Evolutionary conservation across 179 eudicot species (phyloP), one percentile per base, ranked within the genome.

Genomic region (Pouteria campechiana): DNA sequence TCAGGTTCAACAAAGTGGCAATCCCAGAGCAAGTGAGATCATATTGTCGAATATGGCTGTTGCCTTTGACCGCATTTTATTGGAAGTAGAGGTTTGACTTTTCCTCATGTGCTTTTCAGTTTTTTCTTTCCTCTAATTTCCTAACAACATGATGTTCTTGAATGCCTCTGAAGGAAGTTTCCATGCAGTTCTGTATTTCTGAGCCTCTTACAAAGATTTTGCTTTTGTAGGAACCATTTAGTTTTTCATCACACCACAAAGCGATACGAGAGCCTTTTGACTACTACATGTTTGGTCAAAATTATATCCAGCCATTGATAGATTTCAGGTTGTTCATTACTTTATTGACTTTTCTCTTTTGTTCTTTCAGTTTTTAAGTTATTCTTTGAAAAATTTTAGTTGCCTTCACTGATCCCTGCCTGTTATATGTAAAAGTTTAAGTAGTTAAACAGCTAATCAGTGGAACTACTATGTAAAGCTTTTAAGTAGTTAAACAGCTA

Each of bases 211-310:
- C n/a, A n/a, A n/a, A n/a, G n/a, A n/a, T n/a, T n/a, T n/a, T n/a
- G n/a, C 29, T 37, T 60, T 74, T 58, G 44, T 94, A 92, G 96
- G 96, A 92, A 11, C 81, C 96, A 37, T 92, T 70, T 46, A 62
- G 54, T 43, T 78, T 88, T 71, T 60, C 78, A 46, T 81, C 99
- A 14, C 44, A 75, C 63, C 99, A 92, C 64, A 64, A 68, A 63
- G 99, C 99, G 48, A 55, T 88, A 58, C 81, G 93, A 24, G 83
- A 88, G 63, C 99, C 99, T 34, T 65, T 67, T 64, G 94, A 92
- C 68, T 92, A 87, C 61, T 78, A 69, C 72, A 60, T 54, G 59
- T 87, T 92, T 70, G 96, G 78, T 46, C 92, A 83, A 58, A 72
- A 76, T 51, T 92, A 87, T 56, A 70, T 92, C 39, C 75, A 81